Evolutionary conservation across 371 early-diverging fungal genomes (phyloP), one percentile per base, ranked within the genome.

Genomic region (Mucor ambiguus): DNA sequence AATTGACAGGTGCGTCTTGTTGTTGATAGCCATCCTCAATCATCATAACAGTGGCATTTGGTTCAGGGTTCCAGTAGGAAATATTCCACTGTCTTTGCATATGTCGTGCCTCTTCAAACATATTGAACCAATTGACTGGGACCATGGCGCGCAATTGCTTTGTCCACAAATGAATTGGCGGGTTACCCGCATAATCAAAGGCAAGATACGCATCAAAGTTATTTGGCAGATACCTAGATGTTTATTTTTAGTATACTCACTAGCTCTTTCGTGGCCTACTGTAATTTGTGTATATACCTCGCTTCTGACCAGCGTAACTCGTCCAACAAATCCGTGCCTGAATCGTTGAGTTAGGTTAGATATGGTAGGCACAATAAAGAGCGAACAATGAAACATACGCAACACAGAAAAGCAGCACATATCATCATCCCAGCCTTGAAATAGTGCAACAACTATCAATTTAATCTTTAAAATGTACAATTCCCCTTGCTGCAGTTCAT

Each of bases 391-490:
- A 46, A 28, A 18, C 74, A 69, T 76, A 75, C 81, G 71, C 32
- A 81, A 69, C 30, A 81, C 67, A 26, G 75, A 69, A 55, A 78
- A 81, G 55, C 81, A 81, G 59, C 81, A 81, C 77, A 81, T 78
- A 62, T 81, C 79, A 63, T 81, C 81, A 33, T 81, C 69, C 81
- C 81, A 81, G 1, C 80, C 81, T 75, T 81, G 79, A 67, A 81
- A 81, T 18, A 81, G 64, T 6, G 72, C 72, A 38, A 81, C 60
- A 29, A 67, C 70, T 29, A 78, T 75, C n/a, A 72, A 63, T 30
- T 77, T 71, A 10, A 80, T 69, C 61, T 80, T 72, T 20, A 77
- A 54, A 58, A 80, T 80, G 60, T 80, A 80, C 14, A 80, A 63
- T 16, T 73, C 69, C 26, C 80, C 80, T 63, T 78, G 81, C 43